Evolutionary conservation across 2,329 filamentous ascomycete genomes (phyloP), one percentile per base, ranked within the genome.

Genomic region (Penicillium sp.): DNA sequence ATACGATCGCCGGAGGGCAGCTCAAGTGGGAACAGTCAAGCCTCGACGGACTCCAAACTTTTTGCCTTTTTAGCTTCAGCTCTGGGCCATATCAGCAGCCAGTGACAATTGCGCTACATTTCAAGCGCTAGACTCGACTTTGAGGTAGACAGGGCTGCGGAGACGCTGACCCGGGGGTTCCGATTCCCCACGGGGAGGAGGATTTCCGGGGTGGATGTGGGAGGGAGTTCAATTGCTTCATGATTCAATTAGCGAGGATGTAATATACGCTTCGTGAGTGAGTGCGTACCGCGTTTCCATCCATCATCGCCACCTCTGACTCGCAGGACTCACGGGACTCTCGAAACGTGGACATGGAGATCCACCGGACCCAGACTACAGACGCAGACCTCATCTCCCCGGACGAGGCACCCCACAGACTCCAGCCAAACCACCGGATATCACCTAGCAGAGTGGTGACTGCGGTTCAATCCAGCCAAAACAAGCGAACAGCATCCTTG

Each of bases 141-240:
- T 2, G 44, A 46, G 26, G 19, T 5, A 31, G 48, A 47, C 23
- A 31, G 50, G 53, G 26, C 29, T 53, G 54, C 44, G 61, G 56
- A 54, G 61, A 60, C 44, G 35, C 9, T 30, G 7, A 35, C 13
- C 31, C 44, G 35, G 51, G n/a, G 38, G 9, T 44, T 23, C 35
- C 45, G 45, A 38, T 51, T 60, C 58, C 58, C 58, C 58, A 60
- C 26, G 58, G 58, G 58, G 50, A 41, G 58, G 51, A 60, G 51
- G 58, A 30, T 55, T 56, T 60, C 51, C 51, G 58, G 51, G 58
- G 31, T 29, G 15, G 15, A 47, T 46, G 31, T 11, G 41, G 41
- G 52, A 19, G 53, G n/a, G n/a, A 8, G 13, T n/a, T 8, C 13
- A 17, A 45, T 45, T 46, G 52, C 53, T 56, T 47, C 44, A 56